Evolutionary conservation across 2,329 filamentous ascomycete genomes (phyloP).

Genomic region (Aspergillus tamarii): DNA sequence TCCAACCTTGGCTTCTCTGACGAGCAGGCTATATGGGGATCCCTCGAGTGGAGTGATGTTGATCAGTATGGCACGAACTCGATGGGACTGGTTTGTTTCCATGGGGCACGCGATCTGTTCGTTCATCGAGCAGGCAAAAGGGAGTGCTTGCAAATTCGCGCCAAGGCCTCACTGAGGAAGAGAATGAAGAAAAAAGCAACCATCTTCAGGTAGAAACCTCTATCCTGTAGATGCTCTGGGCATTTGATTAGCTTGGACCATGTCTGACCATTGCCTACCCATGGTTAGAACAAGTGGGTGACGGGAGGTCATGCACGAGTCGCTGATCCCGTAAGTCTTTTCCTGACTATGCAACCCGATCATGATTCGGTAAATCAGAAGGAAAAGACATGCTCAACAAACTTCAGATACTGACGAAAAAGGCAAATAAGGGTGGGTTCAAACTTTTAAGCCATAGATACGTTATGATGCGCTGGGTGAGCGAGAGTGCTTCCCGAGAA

Average conservation of each 20-base stretch:
- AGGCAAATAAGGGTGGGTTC: neutral
- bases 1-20: neutral
- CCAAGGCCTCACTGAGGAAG: neutral
- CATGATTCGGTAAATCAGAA: neutral
- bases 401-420: neutral
- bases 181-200: neutral
- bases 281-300: neutral
- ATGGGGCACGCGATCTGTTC: neutral
- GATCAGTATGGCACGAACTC: neutral
- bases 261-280: neutral
- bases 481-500: neutral
- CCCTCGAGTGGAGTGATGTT: neutral
- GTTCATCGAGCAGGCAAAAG: neutral
- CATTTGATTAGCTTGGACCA: neutral
- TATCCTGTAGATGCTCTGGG: neutral
- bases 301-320: neutral
- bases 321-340: neutral
- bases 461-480: neutral
- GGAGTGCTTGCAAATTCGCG: neutral
- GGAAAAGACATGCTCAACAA: neutral
- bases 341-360: neutral
- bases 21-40: neutral
- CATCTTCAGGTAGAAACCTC: neutral
- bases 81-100: neutral
- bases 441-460: neutral